Base-by-base conservation (phyloP, 257 asterid genomes). In the Primulina tabacum region DNA sequence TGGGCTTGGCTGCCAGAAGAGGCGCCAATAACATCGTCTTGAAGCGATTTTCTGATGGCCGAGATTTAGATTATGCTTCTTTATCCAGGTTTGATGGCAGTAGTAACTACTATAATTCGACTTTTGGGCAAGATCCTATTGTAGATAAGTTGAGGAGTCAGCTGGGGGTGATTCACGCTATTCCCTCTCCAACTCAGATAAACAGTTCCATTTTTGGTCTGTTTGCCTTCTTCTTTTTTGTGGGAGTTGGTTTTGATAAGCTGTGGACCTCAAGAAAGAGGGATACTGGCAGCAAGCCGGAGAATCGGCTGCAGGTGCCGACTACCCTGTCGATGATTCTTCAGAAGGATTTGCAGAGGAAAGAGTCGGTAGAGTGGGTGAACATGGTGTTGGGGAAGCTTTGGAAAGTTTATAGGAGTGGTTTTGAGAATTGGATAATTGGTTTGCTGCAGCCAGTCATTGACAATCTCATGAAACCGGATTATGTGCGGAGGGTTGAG, bases 81-180 rank as follows among this genome's bases (percentile, higher is more conserved):
- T 71, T 80, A 9, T 83, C 85, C 18, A 29, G 21, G 60, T n/a
- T 17, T 71, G 73, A 53, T 62, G 56, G 78, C 69, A 55, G 17
- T 60, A 37, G 74, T 63, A 78, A 75, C 64, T 88, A 76, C 80
- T 89, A 80, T 75, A 86, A 82, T 83, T 74, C 89, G 7, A 82
- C 76, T 76, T 86, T 86, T 63, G 95, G 80, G 62, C 87, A 88
- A 69, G 99, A 94, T 71, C 97, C 99, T 59, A 80, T 94, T 72
- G 99, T 90, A 76, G 92, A 89, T 83, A 93, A 89, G 88, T 78
- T 93, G 74, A 87, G 97, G 80, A 86, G 81, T 78, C 99, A 94
- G 78, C 85, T 94, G 35, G 97, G 99, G 77, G 97, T 78, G 26
- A 87, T 90, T 69, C 99, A 94, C 69, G 96, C 96, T 7, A 87